phyloP scores from a whole-genome alignment of 2,329 filamentous ascomycete species.

The Metarhizium guizhouense region DNA sequence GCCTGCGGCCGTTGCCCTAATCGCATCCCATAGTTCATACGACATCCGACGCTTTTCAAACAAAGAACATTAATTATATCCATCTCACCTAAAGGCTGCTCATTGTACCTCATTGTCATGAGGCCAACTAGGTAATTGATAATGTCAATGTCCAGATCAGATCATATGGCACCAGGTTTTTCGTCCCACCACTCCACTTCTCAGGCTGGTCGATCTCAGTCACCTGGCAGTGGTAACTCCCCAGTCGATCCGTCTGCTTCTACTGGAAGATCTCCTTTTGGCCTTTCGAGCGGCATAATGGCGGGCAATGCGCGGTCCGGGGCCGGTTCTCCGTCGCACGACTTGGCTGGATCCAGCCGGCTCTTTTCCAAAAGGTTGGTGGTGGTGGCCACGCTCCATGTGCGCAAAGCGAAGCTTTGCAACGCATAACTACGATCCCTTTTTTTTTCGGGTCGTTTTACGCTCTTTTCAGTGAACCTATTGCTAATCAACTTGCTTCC shows the following conservation, averaged over 20 bases:
- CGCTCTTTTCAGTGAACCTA: not conserved
- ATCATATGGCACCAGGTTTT: slow-evolving; percentile 80
- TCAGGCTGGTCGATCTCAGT: slow-evolving; percentile 63
- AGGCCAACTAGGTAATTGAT: slow-evolving; percentile 58
- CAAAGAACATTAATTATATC: not conserved
- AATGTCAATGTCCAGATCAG: slow-evolving; percentile 85
- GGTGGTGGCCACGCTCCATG: slow-evolving; percentile 21
- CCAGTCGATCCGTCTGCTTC: slow-evolving; percentile 64
- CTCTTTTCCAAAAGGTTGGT: slow-evolving; percentile 88
- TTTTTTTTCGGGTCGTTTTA: not conserved
- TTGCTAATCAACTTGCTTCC: not conserved
- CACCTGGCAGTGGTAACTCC: slow-evolving; percentile 71
- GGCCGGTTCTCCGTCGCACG: slow-evolving; percentile 93
- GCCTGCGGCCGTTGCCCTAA: not conserved
- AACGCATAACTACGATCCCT: not conserved
- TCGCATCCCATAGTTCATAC: slow-evolving; percentile 3
- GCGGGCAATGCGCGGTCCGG: slow-evolving; percentile 61
- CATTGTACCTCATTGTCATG: slow-evolving; percentile 7
- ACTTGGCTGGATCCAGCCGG: slow-evolving; percentile 61
- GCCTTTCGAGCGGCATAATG: slow-evolving; percentile 57
- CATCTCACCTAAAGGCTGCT: not conserved
- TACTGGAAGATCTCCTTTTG: slow-evolving; percentile 62
- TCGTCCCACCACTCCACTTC: slow-evolving; percentile 55
- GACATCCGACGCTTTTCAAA: slow-evolving; percentile 3
- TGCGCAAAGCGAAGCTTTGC: not conserved